Percentiles rank a stretch among this genome's conserved stretches.
Evolutionary conservation across 306 rosid species (phyloP).

Genomic region (Cyclanthera cordifolia): DNA sequence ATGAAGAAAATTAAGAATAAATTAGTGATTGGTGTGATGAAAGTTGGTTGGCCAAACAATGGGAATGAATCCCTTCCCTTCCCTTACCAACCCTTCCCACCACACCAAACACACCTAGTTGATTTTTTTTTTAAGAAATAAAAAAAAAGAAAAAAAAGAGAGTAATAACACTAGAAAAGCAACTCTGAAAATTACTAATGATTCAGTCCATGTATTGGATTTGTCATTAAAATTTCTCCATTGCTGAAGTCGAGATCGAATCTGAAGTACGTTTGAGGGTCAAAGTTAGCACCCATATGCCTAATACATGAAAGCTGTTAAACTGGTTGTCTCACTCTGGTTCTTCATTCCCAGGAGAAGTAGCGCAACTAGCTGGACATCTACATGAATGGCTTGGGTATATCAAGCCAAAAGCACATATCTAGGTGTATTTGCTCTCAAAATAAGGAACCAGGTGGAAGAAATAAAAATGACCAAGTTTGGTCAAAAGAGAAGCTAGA

Average conservation of each 20-base stretch:
- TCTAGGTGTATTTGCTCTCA: not conserved
- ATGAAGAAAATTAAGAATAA: too few species aligned
- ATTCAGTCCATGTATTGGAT: slow-evolving; percentile 24
- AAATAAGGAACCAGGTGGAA: not conserved
- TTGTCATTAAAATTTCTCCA: slow-evolving; percentile 35
- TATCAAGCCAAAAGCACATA: not conserved
- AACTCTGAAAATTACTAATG: not conserved
- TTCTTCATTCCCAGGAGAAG: not conserved
- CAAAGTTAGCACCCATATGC: not conserved
- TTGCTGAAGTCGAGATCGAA: slow-evolving; percentile 35
- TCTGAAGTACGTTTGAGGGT: slow-evolving; percentile 26
- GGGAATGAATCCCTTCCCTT: too few species aligned
- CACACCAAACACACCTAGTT: not conserved
- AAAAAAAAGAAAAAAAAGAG: not conserved
- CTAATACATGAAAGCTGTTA: not conserved
- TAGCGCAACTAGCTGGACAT: not conserved
- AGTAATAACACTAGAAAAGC: not conserved
- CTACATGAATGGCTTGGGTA: not conserved
- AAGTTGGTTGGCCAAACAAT: too few species aligned
- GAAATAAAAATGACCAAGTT: not conserved
- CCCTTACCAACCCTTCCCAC: too few species aligned
- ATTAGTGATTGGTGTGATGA: too few species aligned
- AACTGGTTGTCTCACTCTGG: not conserved
- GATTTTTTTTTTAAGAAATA: too few species aligned
- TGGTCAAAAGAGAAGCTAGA: not conserved